Conservation (phyloP, 305 asterid genomes). For the Stenogyne calaminthoides region DNA sequence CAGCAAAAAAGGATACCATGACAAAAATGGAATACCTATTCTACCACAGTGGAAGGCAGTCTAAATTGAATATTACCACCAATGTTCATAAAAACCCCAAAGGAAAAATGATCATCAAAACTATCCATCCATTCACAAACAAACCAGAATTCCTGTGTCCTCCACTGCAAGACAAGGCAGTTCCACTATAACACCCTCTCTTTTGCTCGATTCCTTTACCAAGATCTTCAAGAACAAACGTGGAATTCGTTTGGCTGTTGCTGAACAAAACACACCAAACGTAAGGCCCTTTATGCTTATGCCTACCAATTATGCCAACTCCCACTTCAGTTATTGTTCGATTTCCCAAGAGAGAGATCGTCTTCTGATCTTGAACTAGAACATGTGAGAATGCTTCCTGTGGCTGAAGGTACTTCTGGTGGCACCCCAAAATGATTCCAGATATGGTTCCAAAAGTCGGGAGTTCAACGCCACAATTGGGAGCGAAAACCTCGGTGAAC, state of each 20-base stretch:
- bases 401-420: constrained; percentile 54
- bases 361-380: constrained; percentile 43
- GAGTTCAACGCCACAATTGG: constrained; percentile 83
- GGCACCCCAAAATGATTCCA: constrained; percentile 61
- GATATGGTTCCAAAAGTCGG: constrained; percentile 76
- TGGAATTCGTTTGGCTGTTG: constrained; percentile 41
- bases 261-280: constrained; percentile 84
- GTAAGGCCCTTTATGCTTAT: constrained; percentile 71
- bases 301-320: constrained; percentile 56
- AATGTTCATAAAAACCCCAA: constrained; percentile 1
- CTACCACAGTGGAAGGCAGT: neutral
- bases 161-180: constrained; percentile 55
- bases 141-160: constrained; percentile 37
- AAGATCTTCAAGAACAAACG: constrained; percentile 78
- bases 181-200: constrained; percentile 83
- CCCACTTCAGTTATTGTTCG: constrained; percentile 58
- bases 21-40: neutral
- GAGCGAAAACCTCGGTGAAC: constrained; percentile 80
- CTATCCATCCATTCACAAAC: constrained; percentile 24
- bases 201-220: constrained; percentile 78
- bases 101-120: constrained; percentile 30
- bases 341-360: constrained; percentile 48
- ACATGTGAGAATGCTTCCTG: constrained; percentile 55
- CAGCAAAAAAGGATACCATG: neutral
- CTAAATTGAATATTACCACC: neutral